These are phyloP conservation scores for Hyaloraphidium curvatum DNA, from an alignment of 192 early-diverging fungal species.

Conservation along the genomic window DNA sequence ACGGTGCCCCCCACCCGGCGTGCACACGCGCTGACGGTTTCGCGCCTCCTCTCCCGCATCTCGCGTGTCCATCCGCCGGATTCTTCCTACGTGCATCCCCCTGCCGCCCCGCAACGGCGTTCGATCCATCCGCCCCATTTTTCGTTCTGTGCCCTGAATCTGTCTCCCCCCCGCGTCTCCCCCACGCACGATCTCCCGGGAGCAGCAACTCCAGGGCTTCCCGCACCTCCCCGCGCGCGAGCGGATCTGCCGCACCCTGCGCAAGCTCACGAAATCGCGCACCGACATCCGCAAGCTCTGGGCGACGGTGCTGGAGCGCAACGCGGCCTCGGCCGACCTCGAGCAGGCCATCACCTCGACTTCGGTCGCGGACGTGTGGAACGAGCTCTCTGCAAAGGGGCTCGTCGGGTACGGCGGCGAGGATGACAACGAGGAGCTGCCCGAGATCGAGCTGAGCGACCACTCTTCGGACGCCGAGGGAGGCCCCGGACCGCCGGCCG, in stretches of 20 bases:
- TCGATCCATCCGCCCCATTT: too few species aligned
- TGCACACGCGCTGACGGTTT: not conserved
- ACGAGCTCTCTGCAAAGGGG: conserved; percentile 11
- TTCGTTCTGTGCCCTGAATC: too few species aligned
- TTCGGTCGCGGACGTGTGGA: conserved; percentile 15
- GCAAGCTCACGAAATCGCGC: conserved; percentile 17
- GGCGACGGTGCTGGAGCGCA: conserved; percentile 10
- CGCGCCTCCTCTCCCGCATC: not conserved
- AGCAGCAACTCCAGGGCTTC: conserved; percentile 25
- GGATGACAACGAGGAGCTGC: not conserved
- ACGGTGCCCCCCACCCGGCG: not conserved
- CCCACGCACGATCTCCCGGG: conserved; percentile 2
- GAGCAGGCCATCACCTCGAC: conserved; percentile 19
- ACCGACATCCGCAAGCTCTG: conserved; percentile 21
- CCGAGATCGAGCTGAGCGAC: not conserved
- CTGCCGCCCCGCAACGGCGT: too few species aligned
- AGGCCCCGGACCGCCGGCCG: too few species aligned
- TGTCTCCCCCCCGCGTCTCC: too few species aligned
- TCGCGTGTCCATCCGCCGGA: not conserved
- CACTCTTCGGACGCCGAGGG: not conserved
- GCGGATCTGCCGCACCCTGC: conserved; percentile 26
- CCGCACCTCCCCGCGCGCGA: conserved; percentile 21
- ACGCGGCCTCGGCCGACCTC: conserved; percentile 11
- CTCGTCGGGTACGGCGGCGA: not conserved
- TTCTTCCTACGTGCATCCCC: too few species aligned